Base-by-base conservation (phyloP, 2,329 filamentous ascomycete species). In the Chalara sp. region DNA sequence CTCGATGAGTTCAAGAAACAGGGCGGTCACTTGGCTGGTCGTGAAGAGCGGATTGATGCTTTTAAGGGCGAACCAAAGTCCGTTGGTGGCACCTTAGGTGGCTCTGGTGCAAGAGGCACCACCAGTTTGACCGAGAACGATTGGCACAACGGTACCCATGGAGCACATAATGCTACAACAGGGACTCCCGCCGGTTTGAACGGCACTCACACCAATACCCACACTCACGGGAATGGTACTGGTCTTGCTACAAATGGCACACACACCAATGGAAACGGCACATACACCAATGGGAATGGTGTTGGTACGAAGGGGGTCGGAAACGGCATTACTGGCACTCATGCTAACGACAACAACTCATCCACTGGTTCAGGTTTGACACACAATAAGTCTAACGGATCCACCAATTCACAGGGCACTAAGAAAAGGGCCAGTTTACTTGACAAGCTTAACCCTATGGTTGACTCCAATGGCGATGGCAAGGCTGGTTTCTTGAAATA, bases 51-150 rank as follows among this genome's bases (percentile, higher is more conserved):
- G 12, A 73, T 78, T 45, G 78, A 81, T 47, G 76, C 77, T 37
- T 85, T 83, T 53, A 75, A 78, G 41, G 83, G 84, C 8, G 81
- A 83, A 56, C 82, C 82, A 5, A 73, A 75, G 57, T 66, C 72
- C 51, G 69, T 76, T 29, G 61, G 62, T 8, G 56, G 59, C 32
- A 59, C 61, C 21, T 55, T 65, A 8, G 61, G 63, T 2, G 63
- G 62, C 21, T 31, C 46, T 4, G 59, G 63, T n/a, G 58, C 63
- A 3, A 32, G 46, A 5, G 62, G 61, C 2, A 59, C 59, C 6
- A 64, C 60, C 6, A 59, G 55, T 13, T 53, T 64, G 50, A 65
- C 62, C 12, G 61, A 65, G 32, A 39, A 46, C 3, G 56, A 60
- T n/a, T n/a, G n/a, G 35, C 35, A 37, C 8, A 30, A 37, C 42